phyloP scores from a whole-genome alignment of 768 basidiomycete genomes.

The Ramaria sp. region DNA sequence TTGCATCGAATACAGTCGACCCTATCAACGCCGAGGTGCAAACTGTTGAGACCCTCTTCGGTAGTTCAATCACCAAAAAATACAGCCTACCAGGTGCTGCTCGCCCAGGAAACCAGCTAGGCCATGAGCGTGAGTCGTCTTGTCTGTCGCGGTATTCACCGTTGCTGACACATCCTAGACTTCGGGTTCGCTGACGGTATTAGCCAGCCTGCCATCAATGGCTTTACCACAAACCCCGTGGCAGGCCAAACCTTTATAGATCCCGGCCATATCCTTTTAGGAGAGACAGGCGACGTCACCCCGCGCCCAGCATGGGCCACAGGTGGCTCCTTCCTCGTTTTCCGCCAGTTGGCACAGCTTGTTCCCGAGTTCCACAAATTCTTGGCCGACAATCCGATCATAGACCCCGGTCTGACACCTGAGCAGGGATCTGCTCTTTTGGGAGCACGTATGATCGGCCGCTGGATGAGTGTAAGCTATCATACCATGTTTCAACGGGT shows the following conservation, averaged over 20 bases:
- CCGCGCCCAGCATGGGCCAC: slow-evolving; percentile 24
- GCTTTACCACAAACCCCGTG: slow-evolving; percentile 16
- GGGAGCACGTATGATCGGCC: slow-evolving; percentile 24
- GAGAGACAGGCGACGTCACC: slow-evolving; percentile 12
- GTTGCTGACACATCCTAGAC: not conserved
- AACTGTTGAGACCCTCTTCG: slow-evolving; percentile 24
- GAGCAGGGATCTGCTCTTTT: slow-evolving; percentile 18
- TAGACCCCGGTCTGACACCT: slow-evolving; percentile 12
- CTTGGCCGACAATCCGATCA: slow-evolving; percentile 15
- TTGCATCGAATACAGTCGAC: slow-evolving; percentile 34
- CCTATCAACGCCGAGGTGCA: slow-evolving; percentile 20
- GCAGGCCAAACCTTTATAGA: slow-evolving; percentile 17
- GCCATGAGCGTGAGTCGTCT: slow-evolving; percentile 18
- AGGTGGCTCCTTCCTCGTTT: slow-evolving; percentile 22
- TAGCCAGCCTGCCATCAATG: slow-evolving; percentile 22
- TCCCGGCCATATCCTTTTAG: slow-evolving; percentile 20
- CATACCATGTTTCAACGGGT: not conserved
- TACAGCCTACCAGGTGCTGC: slow-evolving; percentile 26
- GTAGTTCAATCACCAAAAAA: slow-evolving; percentile 30
- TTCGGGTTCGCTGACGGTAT: slow-evolving; percentile 24
- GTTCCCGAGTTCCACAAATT: slow-evolving; percentile 27
- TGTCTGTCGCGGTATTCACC: not conserved
- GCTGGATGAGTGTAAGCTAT: slow-evolving; percentile 22
- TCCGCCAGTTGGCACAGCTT: slow-evolving; percentile 23
- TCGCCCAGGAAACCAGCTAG: slow-evolving; percentile 17